A percentile compares a stretch with the other conserved stretches of the same genome.
Evolutionary conservation across 2,329 filamentous ascomycete genomes (phyloP).

Genomic region (Botrytis deweyae): DNA sequence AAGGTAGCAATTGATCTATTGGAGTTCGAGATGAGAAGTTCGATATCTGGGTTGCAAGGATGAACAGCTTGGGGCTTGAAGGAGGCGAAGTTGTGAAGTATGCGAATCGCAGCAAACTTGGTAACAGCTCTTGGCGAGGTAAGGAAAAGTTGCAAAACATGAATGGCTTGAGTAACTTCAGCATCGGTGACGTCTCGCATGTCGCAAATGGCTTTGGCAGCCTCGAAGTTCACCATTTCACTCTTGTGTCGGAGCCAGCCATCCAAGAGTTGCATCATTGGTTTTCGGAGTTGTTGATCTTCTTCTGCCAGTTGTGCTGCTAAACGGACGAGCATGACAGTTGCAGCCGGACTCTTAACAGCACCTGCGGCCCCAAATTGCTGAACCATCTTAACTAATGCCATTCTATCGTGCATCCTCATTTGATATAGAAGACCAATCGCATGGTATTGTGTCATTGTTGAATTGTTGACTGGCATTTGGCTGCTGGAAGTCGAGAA

Average conservation of each 20-base stretch:
- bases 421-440: constrained; percentile 98
- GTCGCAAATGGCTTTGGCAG: constrained; percentile 95
- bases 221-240: constrained; percentile 99
- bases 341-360: constrained; percentile 91
- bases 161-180: constrained; percentile 88
- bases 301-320: constrained; percentile 94
- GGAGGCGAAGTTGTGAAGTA: constrained; percentile 92
- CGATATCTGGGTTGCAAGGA: constrained; percentile 94
- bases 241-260: constrained; percentile 98
- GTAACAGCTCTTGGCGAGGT: constrained; percentile 93
- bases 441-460: constrained; percentile 97
- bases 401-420: constrained; percentile 96
- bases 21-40: constrained; percentile 92
- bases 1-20: constrained; percentile 98
- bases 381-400: constrained; percentile 99
- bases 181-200: constrained; percentile 90
- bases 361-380: constrained; percentile 90
- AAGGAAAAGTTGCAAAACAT: constrained; percentile 94
- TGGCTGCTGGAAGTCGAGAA: constrained; percentile 79
- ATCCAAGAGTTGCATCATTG: constrained; percentile 96
- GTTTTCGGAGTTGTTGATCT: constrained; percentile 81
- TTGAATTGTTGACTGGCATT: constrained; percentile 84
- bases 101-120: constrained; percentile 95
- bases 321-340: constrained; percentile 87
- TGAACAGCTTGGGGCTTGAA: constrained; percentile 94